Evolutionary conservation across 495 filamentous ascomycete species (phyloP).

Genomic region (Xylaria bambusicola): DNA sequence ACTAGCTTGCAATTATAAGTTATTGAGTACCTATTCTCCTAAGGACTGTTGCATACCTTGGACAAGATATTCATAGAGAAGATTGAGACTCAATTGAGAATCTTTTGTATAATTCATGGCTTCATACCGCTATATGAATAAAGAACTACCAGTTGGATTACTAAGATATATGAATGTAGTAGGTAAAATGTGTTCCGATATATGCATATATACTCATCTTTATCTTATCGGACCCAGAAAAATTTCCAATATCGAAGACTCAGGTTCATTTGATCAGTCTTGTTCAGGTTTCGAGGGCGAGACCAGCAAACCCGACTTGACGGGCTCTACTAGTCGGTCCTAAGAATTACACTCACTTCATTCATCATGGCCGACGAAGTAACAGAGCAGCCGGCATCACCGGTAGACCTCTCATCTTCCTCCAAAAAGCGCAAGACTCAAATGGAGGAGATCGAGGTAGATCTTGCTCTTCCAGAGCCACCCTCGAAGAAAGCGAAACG

Average conservation of each 20-base stretch:
- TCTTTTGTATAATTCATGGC: too few species aligned
- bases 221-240: conserved; percentile 38
- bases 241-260: conserved; percentile 25
- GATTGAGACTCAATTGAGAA: too few species aligned
- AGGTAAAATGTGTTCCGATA: not conserved
- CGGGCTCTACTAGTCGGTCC: not conserved
- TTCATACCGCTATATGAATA: too few species aligned
- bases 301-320: not conserved
- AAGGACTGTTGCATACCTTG: too few species aligned
- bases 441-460: conserved; percentile 79
- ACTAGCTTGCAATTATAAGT: too few species aligned
- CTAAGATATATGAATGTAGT: not conserved
- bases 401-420: conserved; percentile 6
- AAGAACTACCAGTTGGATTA: too few species aligned
- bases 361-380: conserved; percentile 16
- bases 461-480: conserved; percentile 83
- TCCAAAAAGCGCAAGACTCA: conserved; percentile 74
- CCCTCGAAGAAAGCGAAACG: conserved; percentile 89
- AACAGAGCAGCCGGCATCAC: conserved; percentile 12
- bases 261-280: too few species aligned
- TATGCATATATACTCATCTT: conserved; percentile 4
- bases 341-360: not conserved
- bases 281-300: not conserved
- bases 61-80: too few species aligned
- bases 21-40: too few species aligned